phyloP scores from a whole-genome alignment of 805 yeast genomes.

The Barnettozyma populi region DNA sequence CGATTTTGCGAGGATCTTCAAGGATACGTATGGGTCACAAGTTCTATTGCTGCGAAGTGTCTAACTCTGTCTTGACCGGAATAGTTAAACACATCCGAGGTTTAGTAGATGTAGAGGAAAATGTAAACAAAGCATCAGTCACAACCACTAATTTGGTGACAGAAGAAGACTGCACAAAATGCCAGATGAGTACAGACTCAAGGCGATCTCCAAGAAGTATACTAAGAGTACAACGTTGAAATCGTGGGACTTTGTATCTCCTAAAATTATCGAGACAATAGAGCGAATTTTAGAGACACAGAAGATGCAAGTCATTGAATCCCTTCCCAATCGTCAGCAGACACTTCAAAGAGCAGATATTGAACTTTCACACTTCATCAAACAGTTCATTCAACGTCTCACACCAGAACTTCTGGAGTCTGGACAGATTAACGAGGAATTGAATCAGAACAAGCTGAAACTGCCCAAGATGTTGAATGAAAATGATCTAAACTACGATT shows the following conservation, averaged over 20 bases:
- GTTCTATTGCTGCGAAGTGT: too few relatives aligned
- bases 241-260: slow-evolving; percentile 16
- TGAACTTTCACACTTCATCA: slow-evolving; percentile 10
- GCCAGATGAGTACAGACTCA: slow-evolving; percentile 13
- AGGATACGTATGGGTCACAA: too few relatives aligned
- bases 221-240: slow-evolving; percentile 5
- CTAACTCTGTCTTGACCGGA: too few relatives aligned
- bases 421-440: background rate
- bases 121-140: background rate
- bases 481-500: slow-evolving; percentile 19
- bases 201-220: slow-evolving; percentile 18
- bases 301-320: slow-evolving; percentile 13
- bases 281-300: slow-evolving; percentile 14
- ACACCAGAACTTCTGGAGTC: background rate
- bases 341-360: slow-evolving; percentile 2
- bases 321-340: slow-evolving; percentile 6
- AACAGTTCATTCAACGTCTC: slow-evolving; percentile 9
- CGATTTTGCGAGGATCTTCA: too few relatives aligned
- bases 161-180: background rate
- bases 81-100: background rate
- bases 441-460: slow-evolving; percentile 3
- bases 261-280: slow-evolving; percentile 7
- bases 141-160: background rate
- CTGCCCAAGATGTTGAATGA: slow-evolving; percentile 14
- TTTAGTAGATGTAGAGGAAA: too few relatives aligned